Evolutionary conservation across 2,329 filamentous ascomycete species (phyloP), one percentile per base, ranked within the genome.

Genomic region (Fusarium brevicatenulatum): DNA sequence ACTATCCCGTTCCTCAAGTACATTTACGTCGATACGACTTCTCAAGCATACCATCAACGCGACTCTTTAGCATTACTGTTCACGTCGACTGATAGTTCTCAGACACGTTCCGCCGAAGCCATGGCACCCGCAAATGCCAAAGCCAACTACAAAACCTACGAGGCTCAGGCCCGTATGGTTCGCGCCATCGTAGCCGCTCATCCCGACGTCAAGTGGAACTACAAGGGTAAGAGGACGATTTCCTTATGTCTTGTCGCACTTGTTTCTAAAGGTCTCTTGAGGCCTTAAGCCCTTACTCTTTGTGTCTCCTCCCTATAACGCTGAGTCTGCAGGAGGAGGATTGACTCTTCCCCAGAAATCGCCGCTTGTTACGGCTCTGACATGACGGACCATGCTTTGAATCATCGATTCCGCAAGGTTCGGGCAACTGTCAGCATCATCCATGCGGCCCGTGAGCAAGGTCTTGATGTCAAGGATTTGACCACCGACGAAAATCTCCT

Each of bases 111-210:
- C 43, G 30, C 49, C 28, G 11, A 42, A 57, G 71, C 8, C 18
- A 89, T 89, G 87, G 82, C 86, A 8, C 79, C 84, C 7, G 54
- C 79, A 36, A 79, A 68, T 39, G 58, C 76, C 58, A 85, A 85
- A 61, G 84, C 87, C 19, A 91, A 89, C 73, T 91, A 91, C 82
- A 88, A 86, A 70, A 85, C 84, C 5, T 90, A 89, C 77, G 89
- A 91, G 78, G 84, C 87, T 0, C 88, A 89, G 72, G 85, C 86
- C 25, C 89, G 90, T 50, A 86, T 92, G 40, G 83, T 91, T 6
- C 86, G 89, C 4, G 90, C 90, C 9, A 86, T 91, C 30, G 81
- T 92, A 1, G 90, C 89, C 0, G 88, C 89, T 6, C 85, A 88
- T 60, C 86, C 86, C 0, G 82, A 83, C 0, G 76, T 88, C 0